phyloP scores from a whole-genome alignment of 2,329 filamentous ascomycete genomes.

The Colletotrichum agaves region DNA sequence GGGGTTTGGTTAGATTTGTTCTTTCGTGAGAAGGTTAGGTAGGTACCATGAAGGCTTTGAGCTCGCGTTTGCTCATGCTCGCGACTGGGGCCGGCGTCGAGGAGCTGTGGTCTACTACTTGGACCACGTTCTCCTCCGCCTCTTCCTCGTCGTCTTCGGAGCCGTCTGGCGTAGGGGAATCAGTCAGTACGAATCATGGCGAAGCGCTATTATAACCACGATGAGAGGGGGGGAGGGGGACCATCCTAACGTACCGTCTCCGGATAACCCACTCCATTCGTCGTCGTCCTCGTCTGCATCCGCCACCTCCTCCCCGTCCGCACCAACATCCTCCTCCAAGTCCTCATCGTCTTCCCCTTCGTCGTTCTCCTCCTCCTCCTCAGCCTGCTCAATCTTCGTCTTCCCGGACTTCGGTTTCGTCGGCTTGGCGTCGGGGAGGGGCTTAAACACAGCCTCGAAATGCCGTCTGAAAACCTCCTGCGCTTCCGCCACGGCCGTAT shows the following conservation, averaged over 20 bases:
- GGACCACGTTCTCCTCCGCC: slow-evolving; percentile 52
- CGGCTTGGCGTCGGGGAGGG: slow-evolving; percentile 59
- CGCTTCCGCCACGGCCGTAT: slow-evolving; percentile 57
- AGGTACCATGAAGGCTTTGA: slow-evolving; percentile 80
- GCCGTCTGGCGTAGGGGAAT: background rate
- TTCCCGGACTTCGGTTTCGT: slow-evolving; percentile 23
- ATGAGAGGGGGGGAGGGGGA: no score
- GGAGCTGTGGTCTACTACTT: slow-evolving; percentile 71
- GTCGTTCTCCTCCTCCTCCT: slow-evolving; percentile 39
- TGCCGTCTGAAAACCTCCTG: slow-evolving; percentile 83
- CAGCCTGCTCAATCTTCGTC: slow-evolving; percentile 22
- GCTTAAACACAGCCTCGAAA: slow-evolving; percentile 90
- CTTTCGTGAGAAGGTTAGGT: background rate
- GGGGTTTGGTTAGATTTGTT: slow-evolving; percentile 13
- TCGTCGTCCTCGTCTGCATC: slow-evolving; percentile 53
- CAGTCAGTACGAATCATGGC: no score
- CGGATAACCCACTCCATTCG: slow-evolving; percentile 74
- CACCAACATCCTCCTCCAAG: slow-evolving; percentile 37
- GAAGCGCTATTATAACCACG: no score
- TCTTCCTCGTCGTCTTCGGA: slow-evolving; percentile 40
- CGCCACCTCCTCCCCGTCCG: slow-evolving; percentile 37
- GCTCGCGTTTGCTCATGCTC: slow-evolving; percentile 72
- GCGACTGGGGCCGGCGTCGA: slow-evolving; percentile 49
- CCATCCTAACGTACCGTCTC: slow-evolving; percentile 44
- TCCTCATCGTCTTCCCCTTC: slow-evolving; percentile 45